Evolutionary conservation across 106 monocot species (phyloP).

Genomic region (Dioscorea dumetorum): DNA sequence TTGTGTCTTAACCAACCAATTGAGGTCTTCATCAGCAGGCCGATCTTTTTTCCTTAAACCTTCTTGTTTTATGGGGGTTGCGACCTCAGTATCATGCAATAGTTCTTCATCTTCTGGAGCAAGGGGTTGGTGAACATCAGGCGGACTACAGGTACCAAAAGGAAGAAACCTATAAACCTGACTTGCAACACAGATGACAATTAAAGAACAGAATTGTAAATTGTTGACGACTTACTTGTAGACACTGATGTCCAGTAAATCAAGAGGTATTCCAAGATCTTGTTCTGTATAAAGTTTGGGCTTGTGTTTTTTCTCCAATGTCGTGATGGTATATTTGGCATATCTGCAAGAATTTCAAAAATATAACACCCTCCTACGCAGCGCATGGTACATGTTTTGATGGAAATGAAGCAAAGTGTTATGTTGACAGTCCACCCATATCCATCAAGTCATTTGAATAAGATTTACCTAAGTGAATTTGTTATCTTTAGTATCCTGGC

Average conservation of each 20-base stretch:
- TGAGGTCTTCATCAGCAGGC: constrained; percentile 83
- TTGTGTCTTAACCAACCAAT: constrained; percentile 97
- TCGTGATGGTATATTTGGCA: constrained; percentile 73
- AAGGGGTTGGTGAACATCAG: constrained; percentile 37
- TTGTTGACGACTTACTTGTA: constrained; percentile 59
- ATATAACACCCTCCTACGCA: too few relatives aligned
- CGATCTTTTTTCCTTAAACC: constrained; percentile 85
- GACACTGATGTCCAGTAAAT: constrained; percentile 77
- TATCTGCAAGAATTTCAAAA: constrained; percentile 32
- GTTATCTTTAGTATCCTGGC: too few relatives aligned
- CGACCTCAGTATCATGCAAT: constrained; percentile 66
- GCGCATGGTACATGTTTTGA: too few relatives aligned
- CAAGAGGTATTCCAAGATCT: constrained; percentile 98
- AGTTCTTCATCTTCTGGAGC: constrained; percentile 85
- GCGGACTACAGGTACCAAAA: constrained; percentile 33
- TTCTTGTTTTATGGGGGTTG: constrained; percentile 79
- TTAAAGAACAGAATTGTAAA: too few relatives aligned
- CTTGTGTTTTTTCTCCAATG: constrained; percentile 82
- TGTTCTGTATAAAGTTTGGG: constrained; percentile 70
- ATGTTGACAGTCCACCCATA: too few relatives aligned
- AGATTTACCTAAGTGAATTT: too few relatives aligned
- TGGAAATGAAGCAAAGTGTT: too few relatives aligned
- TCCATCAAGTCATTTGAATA: too few relatives aligned
- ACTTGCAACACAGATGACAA: too few relatives aligned
- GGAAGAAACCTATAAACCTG: background rate